Evolutionary conservation across 192 early-diverging fungal species (phyloP).

Genomic region (Diversispora epigaea): DNA sequence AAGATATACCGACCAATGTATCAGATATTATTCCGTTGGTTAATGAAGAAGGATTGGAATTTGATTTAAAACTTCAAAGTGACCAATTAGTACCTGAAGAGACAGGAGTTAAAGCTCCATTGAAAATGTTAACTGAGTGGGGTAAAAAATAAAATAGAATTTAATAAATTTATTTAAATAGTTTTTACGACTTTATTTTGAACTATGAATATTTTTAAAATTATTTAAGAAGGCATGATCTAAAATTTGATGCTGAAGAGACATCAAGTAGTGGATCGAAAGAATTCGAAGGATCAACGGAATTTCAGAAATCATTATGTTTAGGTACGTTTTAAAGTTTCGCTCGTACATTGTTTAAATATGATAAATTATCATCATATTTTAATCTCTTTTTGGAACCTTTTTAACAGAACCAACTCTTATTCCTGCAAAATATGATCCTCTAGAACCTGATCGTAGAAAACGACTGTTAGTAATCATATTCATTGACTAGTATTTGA

Average conservation of each 20-base stretch:
- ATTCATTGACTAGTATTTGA: not conserved
- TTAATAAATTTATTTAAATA: not conserved
- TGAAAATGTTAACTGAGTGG: conserved; percentile 23
- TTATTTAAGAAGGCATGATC: not conserved
- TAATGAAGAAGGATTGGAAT: not conserved
- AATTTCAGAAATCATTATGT: too few species aligned
- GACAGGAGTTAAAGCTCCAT: conserved; percentile 21
- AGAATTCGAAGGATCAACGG: too few species aligned
- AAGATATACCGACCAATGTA: conserved; percentile 4
- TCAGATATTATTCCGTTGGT: not conserved
- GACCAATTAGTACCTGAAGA: conserved; percentile 23
- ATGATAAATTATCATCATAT: not conserved
- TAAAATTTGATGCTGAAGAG: too few species aligned
- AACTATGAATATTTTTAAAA: not conserved
- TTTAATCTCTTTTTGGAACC: not conserved
- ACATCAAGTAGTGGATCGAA: too few species aligned
- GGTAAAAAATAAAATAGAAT: conserved; percentile 1
- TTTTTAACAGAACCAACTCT: not conserved
- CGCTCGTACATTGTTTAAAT: not conserved
- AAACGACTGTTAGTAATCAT: not conserved
- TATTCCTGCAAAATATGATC: conserved; percentile 17
- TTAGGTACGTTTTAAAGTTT: not conserved
- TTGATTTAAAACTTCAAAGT: not conserved
- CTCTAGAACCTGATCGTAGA: conserved; percentile 9
- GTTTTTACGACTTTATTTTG: not conserved